These are phyloP conservation scores for Fraxinus latifolia DNA, from an alignment of 305 asterid species.

Conservation along the genomic window DNA sequence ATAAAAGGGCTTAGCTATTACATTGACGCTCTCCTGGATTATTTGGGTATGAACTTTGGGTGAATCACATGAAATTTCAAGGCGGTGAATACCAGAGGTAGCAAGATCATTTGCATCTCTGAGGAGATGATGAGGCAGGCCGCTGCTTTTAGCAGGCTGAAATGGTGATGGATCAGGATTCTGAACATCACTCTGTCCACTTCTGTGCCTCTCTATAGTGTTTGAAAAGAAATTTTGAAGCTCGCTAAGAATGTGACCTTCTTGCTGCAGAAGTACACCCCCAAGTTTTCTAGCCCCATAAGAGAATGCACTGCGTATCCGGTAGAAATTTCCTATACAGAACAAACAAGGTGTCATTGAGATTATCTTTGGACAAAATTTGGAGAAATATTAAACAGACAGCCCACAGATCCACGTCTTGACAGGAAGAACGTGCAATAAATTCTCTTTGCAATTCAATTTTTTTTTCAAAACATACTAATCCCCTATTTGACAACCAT, in stretches of 20 bases:
- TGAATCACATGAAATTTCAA: slow-evolving; percentile 28
- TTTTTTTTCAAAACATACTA: neutral
- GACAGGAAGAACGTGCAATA: neutral
- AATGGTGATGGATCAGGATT: slow-evolving; percentile 24
- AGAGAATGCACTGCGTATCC: slow-evolving; percentile 79
- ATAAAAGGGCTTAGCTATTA: slow-evolving; percentile 22
- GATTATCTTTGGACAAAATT: neutral
- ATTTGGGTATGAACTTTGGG: slow-evolving; percentile 22
- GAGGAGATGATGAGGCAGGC: slow-evolving; percentile 24
- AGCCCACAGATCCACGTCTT: neutral
- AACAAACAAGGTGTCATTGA: neutral
- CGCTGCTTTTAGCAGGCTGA: slow-evolving; percentile 22
- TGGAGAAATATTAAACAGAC: neutral
- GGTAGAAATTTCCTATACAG: slow-evolving; percentile 65
- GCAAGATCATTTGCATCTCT: slow-evolving; percentile 48
- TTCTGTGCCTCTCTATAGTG: slow-evolving; percentile 65
- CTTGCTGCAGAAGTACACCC: slow-evolving; percentile 49
- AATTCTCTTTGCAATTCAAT: neutral
- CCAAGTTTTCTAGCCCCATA: slow-evolving; percentile 80
- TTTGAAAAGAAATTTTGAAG: slow-evolving; percentile 63
- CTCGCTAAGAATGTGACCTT: slow-evolving; percentile 45
- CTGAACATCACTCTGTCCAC: slow-evolving; percentile 52
- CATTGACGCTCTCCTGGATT: slow-evolving; percentile 12
- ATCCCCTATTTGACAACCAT: neutral
- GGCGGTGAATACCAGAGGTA: slow-evolving; percentile 35